Base-by-base conservation (phyloP, 257 asterid species). In the Pogostemon cablin region DNA sequence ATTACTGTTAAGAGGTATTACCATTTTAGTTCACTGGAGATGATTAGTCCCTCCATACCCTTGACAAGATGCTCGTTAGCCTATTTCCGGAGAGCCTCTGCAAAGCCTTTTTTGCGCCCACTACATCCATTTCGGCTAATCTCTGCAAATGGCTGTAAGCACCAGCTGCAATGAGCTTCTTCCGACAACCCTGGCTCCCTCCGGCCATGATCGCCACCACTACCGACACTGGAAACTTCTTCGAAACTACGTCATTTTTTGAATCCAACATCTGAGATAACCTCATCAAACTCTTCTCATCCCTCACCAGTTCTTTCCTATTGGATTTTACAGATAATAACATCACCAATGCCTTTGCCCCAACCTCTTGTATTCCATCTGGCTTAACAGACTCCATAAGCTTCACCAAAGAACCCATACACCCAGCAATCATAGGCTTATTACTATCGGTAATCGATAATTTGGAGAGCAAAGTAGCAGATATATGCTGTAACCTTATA, bases 321-420 rank as follows among this genome's bases (percentile, higher is more conserved):
- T 88, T 95, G 0, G 90, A 85, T 69, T 73, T 89, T 72, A 88
- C 88, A 2, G 87, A 77, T 79, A 91, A 77, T 75, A 95, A 47
- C 0, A 92, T 79, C 12, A 86, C 69, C 67, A 95, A 81, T 3
- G 98, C 98, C 69, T 89, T 91, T 4, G 97, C 78, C 8, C 83
- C 95, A 12, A 89, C 89, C 68, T 91, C 99, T 74, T 89, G 98
- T 53, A 95, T 59, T 25, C 96, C 98, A 47, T 91, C 91, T 3
- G 99, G 99, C 83, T 95, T 95, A 35, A 85, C 82, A 9, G 84
- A 86, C 73, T 95, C 98, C 98, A 95, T 89, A 62, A 95, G 72
- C 86, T 87, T 89, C 82, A 91, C 82, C 81, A 95, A 82, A 54
- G 91, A 83, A 65, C 88, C 84, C 91, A 95, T 89, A 81, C 95